Evolutionary conservation across 2,329 filamentous ascomycete genomes (phyloP), one percentile per base, ranked within the genome.

Genomic region (Leptographium radiaticola): DNA sequence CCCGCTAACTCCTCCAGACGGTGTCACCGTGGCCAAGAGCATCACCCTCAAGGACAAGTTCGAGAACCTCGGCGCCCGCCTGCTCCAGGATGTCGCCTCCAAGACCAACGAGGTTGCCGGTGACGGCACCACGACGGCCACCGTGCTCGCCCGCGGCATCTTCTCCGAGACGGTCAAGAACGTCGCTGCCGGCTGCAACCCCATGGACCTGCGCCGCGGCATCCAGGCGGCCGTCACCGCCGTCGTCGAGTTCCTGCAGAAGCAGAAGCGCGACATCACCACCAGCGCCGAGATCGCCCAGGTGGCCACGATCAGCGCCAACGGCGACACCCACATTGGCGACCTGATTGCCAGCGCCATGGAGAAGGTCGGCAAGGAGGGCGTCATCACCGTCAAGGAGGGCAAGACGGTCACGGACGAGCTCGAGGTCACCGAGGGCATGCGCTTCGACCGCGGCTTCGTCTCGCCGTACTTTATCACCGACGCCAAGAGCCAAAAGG

Each of bases 151-250:
- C 64, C 88, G 89, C 64, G 87, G 90, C 70, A 98, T 98, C 75
- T 98, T 98, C 82, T 95, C 93, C 72, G 93, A 98, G 81, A 97
- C 91, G 53, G 93, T 97, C 70, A 98, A 98, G 86, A 98, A 98
- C 71, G 93, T 98, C 61, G 93, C 93, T 61, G 93, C 93, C 59
- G 93, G 93, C 67, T 98, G 93, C 86, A 98, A 98, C 79, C 93
- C 93, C 62, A 97, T 98, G 93, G 93, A 98, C 68, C 81, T 98
- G 66, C 86, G 93, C 71, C 86, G 93, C 65, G 93, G 93, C 72
- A 97, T 93, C 66, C 93, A 98, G 78, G 87, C 90, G 62, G 91
- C 91, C 56, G 93, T 98, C 60, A 89, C 95, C 60, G 84, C 89
- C 58, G 93, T 96, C 55, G 89, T 98, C 64, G 83, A 95, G 66